Conservation (phyloP, 202 grass and related monocot species). For the Zizania palustris region DNA sequence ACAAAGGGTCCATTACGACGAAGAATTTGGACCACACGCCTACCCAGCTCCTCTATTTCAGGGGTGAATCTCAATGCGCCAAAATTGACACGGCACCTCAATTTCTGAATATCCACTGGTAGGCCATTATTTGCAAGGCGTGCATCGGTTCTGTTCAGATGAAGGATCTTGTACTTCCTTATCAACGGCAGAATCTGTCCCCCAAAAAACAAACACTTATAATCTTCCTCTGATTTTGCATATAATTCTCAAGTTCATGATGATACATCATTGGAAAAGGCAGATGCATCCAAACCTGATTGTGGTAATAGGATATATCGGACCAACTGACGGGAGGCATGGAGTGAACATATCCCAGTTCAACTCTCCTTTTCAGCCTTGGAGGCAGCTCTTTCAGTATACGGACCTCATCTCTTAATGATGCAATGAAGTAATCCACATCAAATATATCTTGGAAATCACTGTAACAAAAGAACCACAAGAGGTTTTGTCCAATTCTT, state of each 20-base stretch:
- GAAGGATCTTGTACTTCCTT: slow-evolving; percentile 82
- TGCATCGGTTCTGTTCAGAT: slow-evolving; percentile 88
- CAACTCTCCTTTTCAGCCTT: slow-evolving; percentile 73
- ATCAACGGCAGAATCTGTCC: slow-evolving; percentile 92
- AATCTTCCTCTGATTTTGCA: slow-evolving; percentile 26
- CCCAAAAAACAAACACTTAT: slow-evolving; percentile 57
- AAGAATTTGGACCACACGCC: slow-evolving; percentile 69
- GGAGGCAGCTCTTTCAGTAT: slow-evolving; percentile 87
- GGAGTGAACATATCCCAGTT: slow-evolving; percentile 65
- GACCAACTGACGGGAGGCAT: slow-evolving; percentile 98
- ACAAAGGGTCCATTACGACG: slow-evolving; percentile 75
- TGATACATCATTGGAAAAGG: slow-evolving; percentile 20
- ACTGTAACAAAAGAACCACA: slow-evolving; percentile 44
- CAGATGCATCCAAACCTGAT: slow-evolving; percentile 64
- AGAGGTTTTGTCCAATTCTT: too few relatives aligned
- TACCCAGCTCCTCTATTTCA: slow-evolving; percentile 86
- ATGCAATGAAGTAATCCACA: slow-evolving; percentile 90
- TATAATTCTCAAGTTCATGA: slow-evolving; percentile 43
- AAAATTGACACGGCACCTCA: slow-evolving; percentile 86
- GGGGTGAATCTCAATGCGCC: slow-evolving; percentile 83
- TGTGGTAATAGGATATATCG: slow-evolving; percentile 77
- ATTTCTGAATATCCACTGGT: slow-evolving; percentile 76
- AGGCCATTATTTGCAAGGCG: slow-evolving; percentile 89
- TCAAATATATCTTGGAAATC: slow-evolving; percentile 99
- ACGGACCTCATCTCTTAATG: slow-evolving; percentile 84